These are phyloP conservation scores for Salpingoeca rosetta DNA, from an alignment of 78 protist species.

Conservation along the genomic window DNA sequence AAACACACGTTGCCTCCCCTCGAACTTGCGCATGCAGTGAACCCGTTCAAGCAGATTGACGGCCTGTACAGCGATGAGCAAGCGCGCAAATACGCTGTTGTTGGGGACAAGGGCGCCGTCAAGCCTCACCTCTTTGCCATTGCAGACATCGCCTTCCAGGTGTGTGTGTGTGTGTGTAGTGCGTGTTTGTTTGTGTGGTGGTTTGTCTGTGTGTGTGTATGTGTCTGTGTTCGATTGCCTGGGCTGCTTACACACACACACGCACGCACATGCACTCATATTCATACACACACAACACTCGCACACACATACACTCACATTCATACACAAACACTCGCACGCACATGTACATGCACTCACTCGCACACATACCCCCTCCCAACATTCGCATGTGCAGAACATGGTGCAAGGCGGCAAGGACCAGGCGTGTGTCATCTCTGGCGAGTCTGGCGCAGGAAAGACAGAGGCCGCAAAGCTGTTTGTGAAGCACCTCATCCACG, in stretches of 20 bases:
- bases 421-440: slow-evolving; percentile 46
- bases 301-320: too few relatives aligned
- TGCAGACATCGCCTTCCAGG: slow-evolving; percentile 68
- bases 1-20: slow-evolving; percentile 38
- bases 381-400: too few relatives aligned
- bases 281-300: too few relatives aligned
- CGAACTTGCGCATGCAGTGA: slow-evolving; percentile 75
- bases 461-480: slow-evolving; percentile 6
- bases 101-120: slow-evolving; percentile 26
- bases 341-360: too few relatives aligned
- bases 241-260: too few relatives aligned
- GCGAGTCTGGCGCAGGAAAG: slow-evolving; percentile 32
- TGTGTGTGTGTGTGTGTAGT: too few relatives aligned
- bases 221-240: slow-evolving; percentile 45
- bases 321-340: too few relatives aligned
- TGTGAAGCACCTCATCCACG: neutral
- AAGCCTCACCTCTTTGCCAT: slow-evolving; percentile 65
- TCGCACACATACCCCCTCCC: too few relatives aligned
- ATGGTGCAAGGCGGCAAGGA: neutral
- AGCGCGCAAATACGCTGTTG: slow-evolving; percentile 18
- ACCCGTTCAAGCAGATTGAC: slow-evolving; percentile 63
- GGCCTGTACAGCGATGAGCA: neutral
- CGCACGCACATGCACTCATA: too few relatives aligned
- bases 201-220: too few relatives aligned
- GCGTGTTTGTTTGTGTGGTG: too few relatives aligned